Evolutionary conservation across 768 basidiomycete species (phyloP).

Genomic region (Amanita rubescens): DNA sequence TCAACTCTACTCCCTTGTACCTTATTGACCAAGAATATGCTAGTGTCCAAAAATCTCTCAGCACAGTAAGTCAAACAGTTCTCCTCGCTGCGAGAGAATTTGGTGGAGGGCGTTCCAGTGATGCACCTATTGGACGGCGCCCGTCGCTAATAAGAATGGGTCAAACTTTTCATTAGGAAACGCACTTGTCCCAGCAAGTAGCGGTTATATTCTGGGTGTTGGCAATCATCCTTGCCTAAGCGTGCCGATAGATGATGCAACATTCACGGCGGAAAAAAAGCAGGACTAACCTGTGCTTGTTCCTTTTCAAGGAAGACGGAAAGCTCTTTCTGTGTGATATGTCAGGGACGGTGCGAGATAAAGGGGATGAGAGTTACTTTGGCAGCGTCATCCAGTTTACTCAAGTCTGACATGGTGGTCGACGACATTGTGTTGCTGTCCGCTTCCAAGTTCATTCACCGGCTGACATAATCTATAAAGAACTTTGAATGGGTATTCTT

Average conservation of each 20-base stretch:
- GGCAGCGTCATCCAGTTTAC: slow-evolving; percentile 75
- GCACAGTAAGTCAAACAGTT: slow-evolving; percentile 86
- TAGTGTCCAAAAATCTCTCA: slow-evolving; percentile 85
- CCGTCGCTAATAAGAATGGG: background rate
- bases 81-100: slow-evolving; percentile 75
- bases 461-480: slow-evolving; percentile 10
- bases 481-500: background rate
- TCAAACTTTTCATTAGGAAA: slow-evolving; percentile 11
- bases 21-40: slow-evolving; percentile 71
- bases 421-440: background rate
- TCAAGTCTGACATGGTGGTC: slow-evolving; percentile 42
- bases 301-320: slow-evolving; percentile 71
- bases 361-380: slow-evolving; percentile 37
- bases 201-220: slow-evolving; percentile 73
- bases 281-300: slow-evolving; percentile 62
- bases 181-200: slow-evolving; percentile 91
- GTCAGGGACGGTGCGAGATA: background rate
- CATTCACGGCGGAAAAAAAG: background rate
- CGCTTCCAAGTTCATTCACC: no score
- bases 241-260: slow-evolving; percentile 9
- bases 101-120: slow-evolving; percentile 66
- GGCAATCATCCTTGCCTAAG: slow-evolving; percentile 46
- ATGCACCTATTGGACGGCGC: slow-evolving; percentile 61
- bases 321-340: slow-evolving; percentile 65
- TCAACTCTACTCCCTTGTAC: slow-evolving; percentile 43